A percentile compares a stretch with the other conserved stretches of the same genome.
Conservation (phyloP, 1,139 yeast genomes). For the Suhomyces choctaworum region DNA sequence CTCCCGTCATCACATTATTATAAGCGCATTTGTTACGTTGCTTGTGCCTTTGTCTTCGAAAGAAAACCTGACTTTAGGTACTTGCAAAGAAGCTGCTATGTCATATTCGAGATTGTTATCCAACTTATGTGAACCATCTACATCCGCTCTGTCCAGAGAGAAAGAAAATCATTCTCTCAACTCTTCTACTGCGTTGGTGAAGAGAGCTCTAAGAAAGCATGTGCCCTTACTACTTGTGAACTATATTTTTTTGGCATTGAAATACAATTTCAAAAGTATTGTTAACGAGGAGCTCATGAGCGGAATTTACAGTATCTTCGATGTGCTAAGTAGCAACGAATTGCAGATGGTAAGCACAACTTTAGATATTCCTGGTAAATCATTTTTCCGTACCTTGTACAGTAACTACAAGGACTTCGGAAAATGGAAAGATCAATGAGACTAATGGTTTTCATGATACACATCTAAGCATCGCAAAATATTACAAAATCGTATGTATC, state of each 20-base stretch:
- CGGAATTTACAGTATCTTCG: slow-evolving; percentile 66
- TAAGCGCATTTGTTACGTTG: slow-evolving; percentile 48
- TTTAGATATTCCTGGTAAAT: slow-evolving; percentile 71
- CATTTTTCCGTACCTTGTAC: slow-evolving; percentile 66
- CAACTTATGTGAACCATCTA: slow-evolving; percentile 72
- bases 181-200: slow-evolving; percentile 56
- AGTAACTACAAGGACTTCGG: slow-evolving; percentile 76
- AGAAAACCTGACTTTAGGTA: slow-evolving; percentile 15
- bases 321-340: slow-evolving; percentile 67
- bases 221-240: slow-evolving; percentile 62
- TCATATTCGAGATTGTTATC: slow-evolving; percentile 59
- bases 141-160: slow-evolving; percentile 20
- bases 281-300: slow-evolving; percentile 53
- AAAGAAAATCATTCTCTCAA: slow-evolving; percentile 39
- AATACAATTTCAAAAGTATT: slow-evolving; percentile 45
- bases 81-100: slow-evolving; percentile 37
- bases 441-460: too few species aligned
- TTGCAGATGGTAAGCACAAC: slow-evolving; percentile 62
- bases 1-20: slow-evolving; percentile 70
- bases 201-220: slow-evolving; percentile 60
- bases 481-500: background rate
- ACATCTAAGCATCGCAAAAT: too few species aligned
- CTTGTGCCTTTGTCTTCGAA: slow-evolving; percentile 46
- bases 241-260: slow-evolving; percentile 53
- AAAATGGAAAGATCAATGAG: slow-evolving; percentile 67